Evolutionary conservation across 2,329 filamentous ascomycete genomes (phyloP), one percentile per base, ranked within the genome.

Genomic region (Capronia coronata): DNA sequence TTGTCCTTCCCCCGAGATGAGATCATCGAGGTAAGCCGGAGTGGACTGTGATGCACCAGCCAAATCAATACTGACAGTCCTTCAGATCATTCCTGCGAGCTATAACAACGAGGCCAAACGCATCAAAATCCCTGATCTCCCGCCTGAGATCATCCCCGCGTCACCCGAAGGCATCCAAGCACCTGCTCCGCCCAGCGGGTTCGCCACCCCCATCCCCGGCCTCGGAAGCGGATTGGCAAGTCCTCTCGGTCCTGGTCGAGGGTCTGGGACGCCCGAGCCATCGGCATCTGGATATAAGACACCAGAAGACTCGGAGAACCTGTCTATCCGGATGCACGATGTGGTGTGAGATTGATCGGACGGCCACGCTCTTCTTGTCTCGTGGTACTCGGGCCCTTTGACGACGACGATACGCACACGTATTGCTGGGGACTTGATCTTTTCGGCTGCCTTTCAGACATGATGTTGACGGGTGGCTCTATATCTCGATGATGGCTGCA

Each of bases 71-170:
- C 25, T 49, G 19, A 53, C 58, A 21, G 8, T 14, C 22, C 3
- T 18, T 14, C 48, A 80, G 80, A 96, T 98, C 65, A 94, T 97
- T 51, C 94, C 93, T 2, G 90, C 91, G 14, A 91, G 88, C 25
- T 98, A 98, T 70, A 93, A 96, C 71, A 98, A 98, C 64, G 86
- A 93, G 67, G 87, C 91, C 16, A 93, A 87, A 67, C 83, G 89
- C 50, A 89, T 98, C 61, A 83, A 86, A 61, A 94, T 98, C 55
- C 85, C 87, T 2, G 75, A 74, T 49, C 72, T 86, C 6, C 78
- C 79, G 2, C 69, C 75, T 22, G 72, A 78, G 43, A 82, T 89
- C 44, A 79, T 94, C 11, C 86, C 87, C 1, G 78, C 78, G 43
- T 89, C 85, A 1, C 87, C 89, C 1, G 83, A 94, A 68, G 86